Conservation (phyloP, 2,329 filamentous ascomycete species). For the Colletotrichum lindemuthianum region DNA sequence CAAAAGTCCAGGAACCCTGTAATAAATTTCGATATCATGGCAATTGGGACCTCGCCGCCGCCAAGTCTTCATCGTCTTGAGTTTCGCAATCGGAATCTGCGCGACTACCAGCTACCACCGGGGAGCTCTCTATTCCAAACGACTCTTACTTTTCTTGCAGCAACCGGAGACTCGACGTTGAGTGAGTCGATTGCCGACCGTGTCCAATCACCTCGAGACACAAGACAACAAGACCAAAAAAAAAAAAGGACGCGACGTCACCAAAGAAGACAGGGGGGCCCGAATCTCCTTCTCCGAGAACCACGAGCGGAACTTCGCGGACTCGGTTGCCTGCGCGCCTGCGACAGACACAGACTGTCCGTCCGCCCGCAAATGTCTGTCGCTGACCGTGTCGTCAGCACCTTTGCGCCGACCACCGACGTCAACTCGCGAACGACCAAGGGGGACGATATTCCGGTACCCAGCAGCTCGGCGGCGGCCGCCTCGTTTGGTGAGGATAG, state of each 20-base stretch:
- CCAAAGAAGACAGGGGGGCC: conserved; percentile 4
- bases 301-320: too few relatives aligned
- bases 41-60: conserved; percentile 31
- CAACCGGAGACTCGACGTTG: conserved; percentile 1
- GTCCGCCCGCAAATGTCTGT: conserved; percentile 64
- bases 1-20: conserved; percentile 29
- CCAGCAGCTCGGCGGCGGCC: conserved; percentile 43
- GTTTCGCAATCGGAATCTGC: conserved; percentile 21
- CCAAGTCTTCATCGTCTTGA: conserved; percentile 33
- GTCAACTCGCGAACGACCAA: conserved; percentile 39
- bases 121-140: conserved; percentile 18
- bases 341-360: conserved; percentile 29
- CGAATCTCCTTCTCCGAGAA: conserved; percentile 43
- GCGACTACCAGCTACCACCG: conserved; percentile 24
- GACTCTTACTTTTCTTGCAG: background rate
- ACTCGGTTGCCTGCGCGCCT: conserved; percentile 12
- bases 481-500: conserved; percentile 48
- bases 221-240: too few relatives aligned
- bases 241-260: too few relatives aligned
- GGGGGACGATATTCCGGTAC: conserved; percentile 27
- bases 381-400: conserved; percentile 61
- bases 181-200: conserved; percentile 7
- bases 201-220: conserved; percentile 1
- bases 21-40: conserved; percentile 33
- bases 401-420: conserved; percentile 58